Base-by-base conservation (phyloP, 495 filamentous ascomycete species). In the Jackrogersella multiformis region DNA sequence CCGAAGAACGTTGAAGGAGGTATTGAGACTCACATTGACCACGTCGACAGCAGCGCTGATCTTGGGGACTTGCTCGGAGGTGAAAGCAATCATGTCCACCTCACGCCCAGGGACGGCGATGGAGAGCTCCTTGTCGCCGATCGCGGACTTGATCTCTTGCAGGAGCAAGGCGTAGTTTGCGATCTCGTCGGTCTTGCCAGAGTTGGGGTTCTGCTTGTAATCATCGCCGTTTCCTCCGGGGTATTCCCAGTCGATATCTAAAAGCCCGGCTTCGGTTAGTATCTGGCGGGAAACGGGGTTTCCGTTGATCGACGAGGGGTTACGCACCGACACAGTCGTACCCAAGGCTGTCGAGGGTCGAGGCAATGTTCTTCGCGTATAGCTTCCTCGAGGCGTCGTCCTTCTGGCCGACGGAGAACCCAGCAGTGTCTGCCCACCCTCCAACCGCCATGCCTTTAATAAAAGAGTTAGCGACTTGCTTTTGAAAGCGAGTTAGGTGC, bases 201-300 rank as follows among this genome's bases (percentile, higher is more conserved):
- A 76, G 77, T 89, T 89, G n/a, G 86, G 85, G 35, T 74, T 78
- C 57, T 80, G 59, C 63, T 84, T 89, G 79, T 90, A 89, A 58
- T 78, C 75, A 2, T 74, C 64, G 35, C 86, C 87, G 63, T 89
- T 89, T 4, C 87, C 87, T 39, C 87, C 88, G 8, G 88, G 88
- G 59, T 87, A 91, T 66, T 90, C 87, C 88, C 88, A 92, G 64
- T 92, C 88, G 42, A 92, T 58, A 20, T 79, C 76, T 76, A 32
- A 1, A 4, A 4, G 13, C 20, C 21, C 42, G 10, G 39, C 7
- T 18, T 15, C 12, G 15, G 51, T 71, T 9, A 68, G 68, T 23
- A 57, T 16, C 2, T 16, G 15, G 10, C 32, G n/a, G n/a, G n/a
- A n/a, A n/a, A n/a, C n/a, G n/a, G n/a, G n/a, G n/a, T n/a, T n/a